Evolutionary conservation across 2,329 filamentous ascomycete genomes (phyloP), one percentile per base, ranked within the genome.

Genomic region (Berkeleyomyces rouxiae): DNA sequence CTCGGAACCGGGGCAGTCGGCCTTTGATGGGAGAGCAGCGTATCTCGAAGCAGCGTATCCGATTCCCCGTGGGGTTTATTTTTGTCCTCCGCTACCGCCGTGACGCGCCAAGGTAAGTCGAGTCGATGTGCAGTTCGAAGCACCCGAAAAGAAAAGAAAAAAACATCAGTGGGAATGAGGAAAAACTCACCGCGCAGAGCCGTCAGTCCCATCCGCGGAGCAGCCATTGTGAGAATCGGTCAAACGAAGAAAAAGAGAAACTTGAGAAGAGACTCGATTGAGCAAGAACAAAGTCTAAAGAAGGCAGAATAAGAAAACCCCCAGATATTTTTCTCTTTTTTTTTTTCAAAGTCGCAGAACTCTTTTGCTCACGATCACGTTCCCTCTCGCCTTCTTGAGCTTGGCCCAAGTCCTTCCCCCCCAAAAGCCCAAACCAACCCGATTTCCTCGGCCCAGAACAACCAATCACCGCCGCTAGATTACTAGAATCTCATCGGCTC

Each of bases 131-230:
- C 23, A 23, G 23, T 23, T 23, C 23, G 23, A 23, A 23, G 23
- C 23, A 23, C 23, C 23, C 23, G 23, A 23, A 23, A 23, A 23
- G 23, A 23, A 23, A 23, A 23, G 2, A 23, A 23, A 23, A 23
- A 23, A 23, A 23, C 23, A 23, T 2, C 23, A 23, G 23, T 23
- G 16, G 47, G 23, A 36, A 51, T 31, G 13, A 16, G 16, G 37
- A 47, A 43, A 57, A 64, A 57, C 63, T 62, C 78, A 79, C 80
- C 77, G 72, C 80, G 79, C 71, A 82, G 73, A 72, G 80, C 80
- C 74, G 78, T 77, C 68, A 82, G 71, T 72, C 80, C 81, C 70
- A 81, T 76, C 74, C 80, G 74, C 69, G 80, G 78, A 70, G 78
- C 76, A 71, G 77, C 79, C 81, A 84, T 84, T 51, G 68, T 73